Conservation (phyloP, 345 rosid species). For the Pelargonium nanum region DNA sequence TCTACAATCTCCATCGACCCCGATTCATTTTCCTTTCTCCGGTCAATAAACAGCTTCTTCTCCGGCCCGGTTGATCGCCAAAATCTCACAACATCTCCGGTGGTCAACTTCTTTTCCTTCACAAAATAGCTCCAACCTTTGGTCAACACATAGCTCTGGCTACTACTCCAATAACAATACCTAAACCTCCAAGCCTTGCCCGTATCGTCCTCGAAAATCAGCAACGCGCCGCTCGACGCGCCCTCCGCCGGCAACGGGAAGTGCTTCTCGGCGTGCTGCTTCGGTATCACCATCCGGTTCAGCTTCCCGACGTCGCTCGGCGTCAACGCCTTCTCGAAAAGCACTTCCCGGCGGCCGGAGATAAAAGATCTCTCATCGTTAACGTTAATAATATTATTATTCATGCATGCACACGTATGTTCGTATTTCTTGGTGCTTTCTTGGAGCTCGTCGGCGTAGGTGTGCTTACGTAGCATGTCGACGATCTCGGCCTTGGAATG, state of each 20-base stretch:
- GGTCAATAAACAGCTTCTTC: constrained; percentile 52
- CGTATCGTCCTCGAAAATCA: constrained; percentile 60
- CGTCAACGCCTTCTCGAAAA: constrained; percentile 79
- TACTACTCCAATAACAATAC: constrained; percentile 74
- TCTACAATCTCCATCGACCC: too few relatives aligned
- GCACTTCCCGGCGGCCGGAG: too few relatives aligned
- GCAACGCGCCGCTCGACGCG: constrained; percentile 48
- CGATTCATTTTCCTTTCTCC: constrained; percentile 24
- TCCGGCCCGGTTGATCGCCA: constrained; percentile 41
- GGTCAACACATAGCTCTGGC: too few relatives aligned
- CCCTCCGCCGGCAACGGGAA: constrained; percentile 53
- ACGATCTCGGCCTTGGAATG: constrained; percentile 32
- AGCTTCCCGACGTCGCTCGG: constrained; percentile 83
- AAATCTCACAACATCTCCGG: constrained; percentile 71
- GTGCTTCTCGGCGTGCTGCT: constrained; percentile 73
- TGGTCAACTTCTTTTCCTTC: constrained; percentile 67
- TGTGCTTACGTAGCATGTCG: constrained; percentile 29
- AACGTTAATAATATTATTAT: too few relatives aligned
- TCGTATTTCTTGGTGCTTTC: constrained; percentile 6
- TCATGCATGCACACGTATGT: too few relatives aligned
- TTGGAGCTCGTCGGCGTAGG: constrained; percentile 25
- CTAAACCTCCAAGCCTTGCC: constrained; percentile 64
- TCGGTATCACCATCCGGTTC: constrained; percentile 70
- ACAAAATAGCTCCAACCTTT: constrained; percentile 85
- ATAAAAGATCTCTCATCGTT: too few relatives aligned